These are phyloP conservation scores for Backusella morwellensis DNA, from an alignment of 192 early-diverging fungal species.

Conservation along the genomic window DNA sequence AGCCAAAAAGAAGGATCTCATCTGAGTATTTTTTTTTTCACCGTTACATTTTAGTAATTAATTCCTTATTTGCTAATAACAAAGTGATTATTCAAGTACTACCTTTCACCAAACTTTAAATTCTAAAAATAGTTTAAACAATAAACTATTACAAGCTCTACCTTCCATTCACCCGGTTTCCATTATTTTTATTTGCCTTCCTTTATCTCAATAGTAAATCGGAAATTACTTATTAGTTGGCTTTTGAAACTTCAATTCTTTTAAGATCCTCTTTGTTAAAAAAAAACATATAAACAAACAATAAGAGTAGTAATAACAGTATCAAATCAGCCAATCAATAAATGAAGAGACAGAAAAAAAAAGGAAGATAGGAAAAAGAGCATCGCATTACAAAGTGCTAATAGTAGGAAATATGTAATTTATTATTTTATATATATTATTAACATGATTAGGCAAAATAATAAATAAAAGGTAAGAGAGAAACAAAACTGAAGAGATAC, in stretches of 20 bases:
- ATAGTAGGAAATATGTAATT: neutral
- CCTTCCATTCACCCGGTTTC: neutral
- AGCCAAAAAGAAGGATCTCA: neutral
- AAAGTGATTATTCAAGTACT: neutral
- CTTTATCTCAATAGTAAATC: neutral
- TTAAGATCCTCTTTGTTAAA: neutral
- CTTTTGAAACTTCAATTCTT: neutral
- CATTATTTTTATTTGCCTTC: neutral
- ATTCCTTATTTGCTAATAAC: neutral
- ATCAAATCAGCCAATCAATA: neutral
- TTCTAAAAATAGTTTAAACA: constrained; percentile 3
- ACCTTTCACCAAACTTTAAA: neutral
- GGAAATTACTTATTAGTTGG: neutral
- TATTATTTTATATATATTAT: neutral
- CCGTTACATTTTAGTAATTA: neutral
- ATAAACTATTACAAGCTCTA: neutral
- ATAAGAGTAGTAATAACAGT: neutral
- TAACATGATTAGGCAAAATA: neutral
- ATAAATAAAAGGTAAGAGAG: neutral
- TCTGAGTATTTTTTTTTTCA: neutral
- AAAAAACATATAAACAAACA: neutral
- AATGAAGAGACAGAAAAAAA: neutral
- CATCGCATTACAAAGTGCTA: neutral
- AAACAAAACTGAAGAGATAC: neutral
- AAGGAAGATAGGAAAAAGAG: neutral